phyloP scores from a whole-genome alignment of 495 filamentous ascomycete species.

The Cenococcum geophilum region DNA sequence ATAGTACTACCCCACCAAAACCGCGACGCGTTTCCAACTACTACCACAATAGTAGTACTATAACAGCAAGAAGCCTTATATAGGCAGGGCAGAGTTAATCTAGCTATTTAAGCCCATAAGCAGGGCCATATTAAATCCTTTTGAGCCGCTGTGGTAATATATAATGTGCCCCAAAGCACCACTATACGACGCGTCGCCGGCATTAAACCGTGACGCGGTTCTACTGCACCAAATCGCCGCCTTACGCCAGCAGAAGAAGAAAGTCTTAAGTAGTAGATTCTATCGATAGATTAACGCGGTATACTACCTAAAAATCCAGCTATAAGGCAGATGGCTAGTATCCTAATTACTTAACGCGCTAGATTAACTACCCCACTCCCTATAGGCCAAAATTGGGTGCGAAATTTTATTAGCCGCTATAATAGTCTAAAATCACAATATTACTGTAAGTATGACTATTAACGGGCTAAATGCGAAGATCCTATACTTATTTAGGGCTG shows the following conservation, averaged over 20 bases:
- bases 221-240: not conserved
- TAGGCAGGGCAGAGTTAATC: not conserved
- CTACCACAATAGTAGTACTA: not conserved
- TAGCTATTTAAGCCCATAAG: too few relatives aligned
- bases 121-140: not conserved
- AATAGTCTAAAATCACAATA: not conserved
- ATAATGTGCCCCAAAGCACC: conserved; percentile 1
- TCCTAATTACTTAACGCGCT: not conserved
- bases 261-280: too few relatives aligned
- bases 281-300: too few relatives aligned
- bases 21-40: conserved; percentile 2
- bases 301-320: not conserved
- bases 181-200: not conserved
- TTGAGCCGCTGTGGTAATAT: not conserved
- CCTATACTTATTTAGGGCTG: too few relatives aligned
- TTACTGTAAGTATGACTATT: not conserved
- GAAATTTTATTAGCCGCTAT: not conserved
- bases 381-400: not conserved
- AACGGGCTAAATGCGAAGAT: not conserved
- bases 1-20: not conserved
- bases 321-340: not conserved
- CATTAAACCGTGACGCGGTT: not conserved
- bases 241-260: not conserved
- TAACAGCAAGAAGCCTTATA: not conserved
- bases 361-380: not conserved